Percentiles rank a stretch among this genome's conserved stretches.
Conservation (phyloP, 257 asterid genomes). For the Solanum sejunctum region DNA sequence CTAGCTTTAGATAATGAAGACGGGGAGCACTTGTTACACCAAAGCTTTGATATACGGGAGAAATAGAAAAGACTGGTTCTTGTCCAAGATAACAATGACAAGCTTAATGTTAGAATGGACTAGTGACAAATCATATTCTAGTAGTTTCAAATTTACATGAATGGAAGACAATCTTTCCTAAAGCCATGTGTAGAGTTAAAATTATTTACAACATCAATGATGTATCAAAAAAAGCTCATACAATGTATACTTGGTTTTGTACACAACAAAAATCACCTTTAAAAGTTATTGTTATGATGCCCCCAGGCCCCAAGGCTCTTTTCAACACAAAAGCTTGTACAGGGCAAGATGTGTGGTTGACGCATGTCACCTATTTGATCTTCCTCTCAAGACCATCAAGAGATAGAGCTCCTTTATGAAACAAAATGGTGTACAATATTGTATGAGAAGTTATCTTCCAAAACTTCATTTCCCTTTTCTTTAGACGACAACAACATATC, state of each 20-base stretch:
- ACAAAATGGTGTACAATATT: neutral
- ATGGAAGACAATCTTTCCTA: neutral
- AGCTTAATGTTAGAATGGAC: neutral
- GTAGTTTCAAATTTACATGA: neutral
- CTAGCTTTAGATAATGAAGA: conserved; percentile 31
- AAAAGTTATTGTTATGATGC: neutral
- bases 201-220: neutral
- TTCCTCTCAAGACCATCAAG: neutral
- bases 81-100: neutral
- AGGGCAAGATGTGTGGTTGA: neutral
- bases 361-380: neutral
- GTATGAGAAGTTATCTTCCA: neutral
- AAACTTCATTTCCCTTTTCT: neutral
- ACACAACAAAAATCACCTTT: neutral
- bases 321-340: neutral
- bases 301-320: neutral
- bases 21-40: neutral
- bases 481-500: too few relatives aligned
- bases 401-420: neutral
- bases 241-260: neutral
- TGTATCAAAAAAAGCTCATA: neutral
- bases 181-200: neutral
- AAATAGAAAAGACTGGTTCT: neutral
- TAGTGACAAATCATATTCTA: neutral
- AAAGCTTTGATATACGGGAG: neutral